Base-by-base conservation (phyloP, 495 filamentous ascomycete genomes). In the Massariosphaeria phaeospora region DNA sequence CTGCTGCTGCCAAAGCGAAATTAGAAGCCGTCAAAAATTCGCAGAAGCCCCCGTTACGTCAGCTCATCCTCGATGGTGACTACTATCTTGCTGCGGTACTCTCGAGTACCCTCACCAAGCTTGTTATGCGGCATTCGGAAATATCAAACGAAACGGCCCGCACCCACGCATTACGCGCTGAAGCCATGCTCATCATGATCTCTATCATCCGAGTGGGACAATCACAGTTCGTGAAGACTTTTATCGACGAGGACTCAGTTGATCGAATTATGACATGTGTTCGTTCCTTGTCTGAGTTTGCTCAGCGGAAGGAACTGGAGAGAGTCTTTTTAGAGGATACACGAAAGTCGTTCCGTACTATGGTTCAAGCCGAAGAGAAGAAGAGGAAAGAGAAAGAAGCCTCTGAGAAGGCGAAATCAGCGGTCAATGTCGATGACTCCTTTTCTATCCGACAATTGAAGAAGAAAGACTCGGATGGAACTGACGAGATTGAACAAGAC, bases 171-270 rank as follows among this genome's bases (percentile, higher is more conserved):
- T 79, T 99, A 3, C 85, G 88, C 21, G 93, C 93, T 2, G 94
- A 99, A 72, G 94, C 94, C 25, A 99, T 97, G 94, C 78, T 97
- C 36, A 97, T 97, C 67, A 96, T 98, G 90, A 96, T 97, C 59
- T 96, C 91, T 17, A 93, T 99, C 64, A 87, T 96, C 58, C 89
- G 94, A 55, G 94, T 95, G 53, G 94, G 94, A 11, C 94, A 99
- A 71, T 96, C 90, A 7, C 88, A 93, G 62, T 99, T 99, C 53
- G 94, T 95, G 65, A 96, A 96, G 73, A 86, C 88, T 6, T 88
- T 89, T 2, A 96, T 99, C 54, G 94, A 99, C 63, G 94, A 99
- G 68, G 94, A 99, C 65, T 96, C 91, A 0, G 82, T 97, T 9
- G 94, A 99, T 72, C 81, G 94, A 57, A 91, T 99, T 65, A 95